Evolutionary conservation across 1,284 basidiomycete genomes (phyloP).

Genomic region (Chalciporus sp.): DNA sequence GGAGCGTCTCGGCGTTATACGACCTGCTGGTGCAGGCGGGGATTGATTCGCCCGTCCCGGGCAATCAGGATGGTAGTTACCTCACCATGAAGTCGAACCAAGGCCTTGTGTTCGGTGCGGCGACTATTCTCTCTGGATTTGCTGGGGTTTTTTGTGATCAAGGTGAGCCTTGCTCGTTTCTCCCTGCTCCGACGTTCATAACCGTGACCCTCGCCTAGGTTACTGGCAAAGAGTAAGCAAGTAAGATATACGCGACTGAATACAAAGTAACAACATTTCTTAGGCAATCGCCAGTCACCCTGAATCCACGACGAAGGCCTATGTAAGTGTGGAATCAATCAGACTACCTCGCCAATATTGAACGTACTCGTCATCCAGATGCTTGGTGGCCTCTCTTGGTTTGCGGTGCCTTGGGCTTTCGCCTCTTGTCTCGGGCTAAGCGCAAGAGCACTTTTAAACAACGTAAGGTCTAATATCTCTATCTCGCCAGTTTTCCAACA

Average conservation of each 20-base stretch:
- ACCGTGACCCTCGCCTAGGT: constrained; percentile 28
- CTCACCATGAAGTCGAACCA: constrained; percentile 59
- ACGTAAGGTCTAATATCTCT: constrained; percentile 32
- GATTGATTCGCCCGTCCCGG: constrained; percentile 45
- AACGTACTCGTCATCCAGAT: constrained; percentile 38
- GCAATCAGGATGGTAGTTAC: constrained; percentile 57
- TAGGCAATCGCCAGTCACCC: constrained; percentile 54
- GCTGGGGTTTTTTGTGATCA: constrained; percentile 53
- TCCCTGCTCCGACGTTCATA: not conserved
- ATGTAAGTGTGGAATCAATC: constrained; percentile 33
- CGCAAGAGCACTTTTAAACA: constrained; percentile 50
- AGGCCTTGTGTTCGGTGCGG: constrained; percentile 56
- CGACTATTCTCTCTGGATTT: constrained; percentile 48
- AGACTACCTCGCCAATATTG: not conserved
- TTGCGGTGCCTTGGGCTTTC: constrained; percentile 61
- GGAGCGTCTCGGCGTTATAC: constrained; percentile 46
- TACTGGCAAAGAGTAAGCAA: constrained; percentile 51
- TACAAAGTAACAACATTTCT: not conserved
- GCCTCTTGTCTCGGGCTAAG: constrained; percentile 59
- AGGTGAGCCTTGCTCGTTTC: constrained; percentile 31
- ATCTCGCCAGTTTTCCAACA: not conserved
- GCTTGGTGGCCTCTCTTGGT: constrained; percentile 65
- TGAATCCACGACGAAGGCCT: constrained; percentile 51
- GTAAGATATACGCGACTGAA: not conserved
- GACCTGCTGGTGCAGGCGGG: constrained; percentile 48